These are phyloP conservation scores for Mycena rebaudengoi DNA, from an alignment of 768 basidiomycete species.

Conservation along the genomic window DNA sequence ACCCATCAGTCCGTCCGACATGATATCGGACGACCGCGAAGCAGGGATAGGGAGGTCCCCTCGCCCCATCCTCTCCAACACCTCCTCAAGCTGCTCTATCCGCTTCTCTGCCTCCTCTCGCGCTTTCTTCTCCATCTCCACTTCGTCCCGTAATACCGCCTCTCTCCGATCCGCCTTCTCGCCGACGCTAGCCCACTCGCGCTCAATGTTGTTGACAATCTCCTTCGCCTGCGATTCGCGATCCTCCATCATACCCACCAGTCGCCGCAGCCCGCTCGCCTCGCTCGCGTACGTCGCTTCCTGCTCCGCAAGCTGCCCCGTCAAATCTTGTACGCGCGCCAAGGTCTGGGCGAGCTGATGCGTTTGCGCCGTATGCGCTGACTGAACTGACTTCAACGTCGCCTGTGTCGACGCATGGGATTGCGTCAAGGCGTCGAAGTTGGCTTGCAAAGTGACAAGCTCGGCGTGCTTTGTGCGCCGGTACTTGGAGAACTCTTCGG, in stretches of 20 bases:
- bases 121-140: conserved; percentile 73
- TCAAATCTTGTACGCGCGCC: conserved; percentile 76
- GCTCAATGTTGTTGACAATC: conserved; percentile 84
- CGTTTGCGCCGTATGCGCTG: conserved; percentile 72
- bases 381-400: conserved; percentile 77
- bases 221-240: conserved; percentile 86
- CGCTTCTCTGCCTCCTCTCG: conserved; percentile 78
- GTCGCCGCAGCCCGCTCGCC: conserved; percentile 72
- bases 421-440: conserved; percentile 77
- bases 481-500: conserved; percentile 86
- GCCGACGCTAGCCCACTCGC: conserved; percentile 80
- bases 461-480: conserved; percentile 85
- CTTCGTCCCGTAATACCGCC: conserved; percentile 69
- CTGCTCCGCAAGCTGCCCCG: conserved; percentile 82
- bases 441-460: conserved; percentile 75
- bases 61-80: conserved; percentile 74
- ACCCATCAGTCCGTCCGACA: conserved; percentile 66
- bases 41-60: conserved; percentile 74
- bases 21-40: conserved; percentile 55
- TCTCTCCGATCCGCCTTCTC: conserved; percentile 76
- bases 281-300: conserved; percentile 86
- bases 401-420: conserved; percentile 71
- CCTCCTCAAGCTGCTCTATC: conserved; percentile 74
- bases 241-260: conserved; percentile 87
- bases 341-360: conserved; percentile 83